phyloP scores from a whole-genome alignment of 2,329 filamentous ascomycete genomes.

The Penicillium sp. region DNA sequence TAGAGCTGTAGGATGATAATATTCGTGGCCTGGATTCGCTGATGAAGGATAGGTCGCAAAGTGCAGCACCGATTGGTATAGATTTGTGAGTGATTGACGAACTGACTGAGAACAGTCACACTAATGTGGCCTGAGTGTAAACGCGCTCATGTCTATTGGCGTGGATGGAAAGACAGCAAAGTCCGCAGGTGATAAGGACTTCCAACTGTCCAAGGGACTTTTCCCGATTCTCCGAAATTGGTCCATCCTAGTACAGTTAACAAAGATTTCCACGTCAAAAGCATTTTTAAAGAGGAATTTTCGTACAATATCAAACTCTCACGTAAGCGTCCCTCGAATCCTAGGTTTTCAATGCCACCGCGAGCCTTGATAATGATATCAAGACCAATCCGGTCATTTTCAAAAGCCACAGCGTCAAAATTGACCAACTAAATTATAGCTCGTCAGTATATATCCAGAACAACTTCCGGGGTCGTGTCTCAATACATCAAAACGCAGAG shows the following conservation, averaged over 20 bases:
- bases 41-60: neutral
- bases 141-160: neutral
- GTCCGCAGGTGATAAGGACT: neutral
- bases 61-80: neutral
- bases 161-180: neutral
- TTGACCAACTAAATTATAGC: neutral
- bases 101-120: neutral
- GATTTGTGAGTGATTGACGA: neutral
- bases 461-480: neutral
- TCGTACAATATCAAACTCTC: neutral
- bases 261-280: neutral
- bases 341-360: neutral
- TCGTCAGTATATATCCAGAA: neutral
- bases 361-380: neutral
- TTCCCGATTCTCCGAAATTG: neutral
- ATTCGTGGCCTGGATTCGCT: neutral
- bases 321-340: neutral
- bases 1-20: neutral
- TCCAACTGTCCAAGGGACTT: neutral
- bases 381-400: neutral
- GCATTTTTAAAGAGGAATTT: neutral
- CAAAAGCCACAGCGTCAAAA: neutral
- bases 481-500: neutral
- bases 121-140: neutral
- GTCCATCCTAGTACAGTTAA: neutral